Base-by-base conservation (phyloP, 129 eudicot genomes). In the Flaveria robusta region DNA sequence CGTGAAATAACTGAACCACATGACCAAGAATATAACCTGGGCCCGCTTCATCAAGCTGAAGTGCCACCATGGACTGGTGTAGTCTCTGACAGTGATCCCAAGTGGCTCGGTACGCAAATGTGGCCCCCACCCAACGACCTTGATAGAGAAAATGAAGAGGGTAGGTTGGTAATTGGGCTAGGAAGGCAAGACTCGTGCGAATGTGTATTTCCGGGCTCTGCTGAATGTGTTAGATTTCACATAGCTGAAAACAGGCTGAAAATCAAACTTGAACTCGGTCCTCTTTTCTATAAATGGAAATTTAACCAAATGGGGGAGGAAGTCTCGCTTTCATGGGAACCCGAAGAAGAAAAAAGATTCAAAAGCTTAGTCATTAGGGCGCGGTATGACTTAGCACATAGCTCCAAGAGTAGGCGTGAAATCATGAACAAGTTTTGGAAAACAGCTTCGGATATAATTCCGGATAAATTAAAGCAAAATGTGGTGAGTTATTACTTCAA, bases 231-330 rank as follows among this genome's bases (percentile, higher is more conserved):
- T 39, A 82, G 92, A 71, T 89, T 91, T 77, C 99, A 91, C 86
- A 82, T 91, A 52, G 89, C 94, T 1, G 99, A 95, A 79, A 85
- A 86, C 64, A 81, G 92, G 83, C 64, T 87, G 29, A 79, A 83
- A 68, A 49, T 91, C 68, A 89, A 85, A 76, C 79, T 15, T 18
- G 92, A 89, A 81, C 78, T 95, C 26, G 96, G 96, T 23, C 68
- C 69, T 12, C 62, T 75, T n/a, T 95, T 95, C 60, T 82, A 82
- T 39, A 73, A 50, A 29, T 95, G 99, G 99, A 82, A 82, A 26
- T 91, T 95, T 24, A 66, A 87, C 43, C 83, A 80, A 12, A 95
- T 95, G 97, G 99, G 99, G 1, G 99, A 91, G 77, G 97, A 91
- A 72, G 85, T 89, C 74, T 91, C 96, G 7, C 97, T 91, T 62